Percentiles rank a stretch among this genome's conserved stretches.
phyloP scores from a whole-genome alignment of 441 rosid genomes.

The Jatropha multifida region DNA sequence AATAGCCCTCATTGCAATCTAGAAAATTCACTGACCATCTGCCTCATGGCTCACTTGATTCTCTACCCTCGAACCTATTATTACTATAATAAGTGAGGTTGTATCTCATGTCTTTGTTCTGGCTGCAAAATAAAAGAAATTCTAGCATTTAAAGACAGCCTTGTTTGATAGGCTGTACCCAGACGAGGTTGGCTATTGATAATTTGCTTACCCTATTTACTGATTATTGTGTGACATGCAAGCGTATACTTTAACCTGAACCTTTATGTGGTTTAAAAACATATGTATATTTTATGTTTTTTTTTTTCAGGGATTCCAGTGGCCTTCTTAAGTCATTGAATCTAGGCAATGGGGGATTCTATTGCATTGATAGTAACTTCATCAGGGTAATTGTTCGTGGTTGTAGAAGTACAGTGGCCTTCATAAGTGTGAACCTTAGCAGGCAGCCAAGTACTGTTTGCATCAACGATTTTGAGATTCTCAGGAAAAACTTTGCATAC shows the following conservation, averaged over 20 bases:
- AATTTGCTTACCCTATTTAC: neutral
- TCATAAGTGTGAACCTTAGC: constrained; percentile 83
- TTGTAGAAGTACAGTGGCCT: constrained; percentile 71
- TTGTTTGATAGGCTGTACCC: neutral
- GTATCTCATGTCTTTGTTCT: constrained; percentile 11
- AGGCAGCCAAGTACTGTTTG: constrained; percentile 77
- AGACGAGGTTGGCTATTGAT: neutral
- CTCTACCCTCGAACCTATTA: constrained; percentile 81
- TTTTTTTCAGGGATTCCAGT: constrained; percentile 63
- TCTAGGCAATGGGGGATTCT: constrained; percentile 71
- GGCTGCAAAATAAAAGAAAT: neutral
- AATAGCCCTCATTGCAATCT: constrained; percentile 81
- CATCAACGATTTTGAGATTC: constrained; percentile 68
- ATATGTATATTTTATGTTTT: neutral
- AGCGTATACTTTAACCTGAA: neutral
- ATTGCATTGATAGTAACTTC: constrained; percentile 72
- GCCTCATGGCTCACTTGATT: constrained; percentile 65
- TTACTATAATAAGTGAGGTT: constrained; percentile 69
- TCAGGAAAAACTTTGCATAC: constrained; percentile 78
- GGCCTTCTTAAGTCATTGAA: constrained; percentile 76
- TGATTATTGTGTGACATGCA: neutral
- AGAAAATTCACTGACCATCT: constrained; percentile 65
- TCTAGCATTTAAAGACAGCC: neutral
- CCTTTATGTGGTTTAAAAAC: neutral
- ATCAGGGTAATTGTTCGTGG: constrained; percentile 65